These are phyloP conservation scores for Blastocrithidia nonstop DNA, from an alignment of 208 protist species.

Conservation along the genomic window DNA sequence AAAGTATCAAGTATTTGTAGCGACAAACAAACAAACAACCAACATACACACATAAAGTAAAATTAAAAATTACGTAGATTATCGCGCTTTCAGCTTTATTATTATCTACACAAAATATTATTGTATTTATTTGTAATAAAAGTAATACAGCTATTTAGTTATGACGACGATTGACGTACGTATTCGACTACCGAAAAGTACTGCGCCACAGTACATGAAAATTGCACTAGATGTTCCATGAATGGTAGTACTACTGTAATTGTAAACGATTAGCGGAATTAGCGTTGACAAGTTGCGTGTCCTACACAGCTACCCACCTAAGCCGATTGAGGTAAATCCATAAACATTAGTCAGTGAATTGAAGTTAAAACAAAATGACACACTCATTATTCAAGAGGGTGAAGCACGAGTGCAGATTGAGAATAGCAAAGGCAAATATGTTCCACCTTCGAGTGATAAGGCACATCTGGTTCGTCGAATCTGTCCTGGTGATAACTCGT, in stretches of 20 bases:
- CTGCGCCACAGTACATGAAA: slow-evolving; percentile 17
- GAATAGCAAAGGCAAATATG: slow-evolving; percentile 45
- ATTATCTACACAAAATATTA: no score
- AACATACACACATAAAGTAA: no score
- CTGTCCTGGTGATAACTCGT: slow-evolving; percentile 89
- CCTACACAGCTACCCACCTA: slow-evolving; percentile 65
- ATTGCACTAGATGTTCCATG: slow-evolving; percentile 20
- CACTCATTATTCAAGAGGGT: slow-evolving; percentile 70
- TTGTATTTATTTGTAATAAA: no score
- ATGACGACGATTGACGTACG: slow-evolving; percentile 32
- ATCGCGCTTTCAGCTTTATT: no score
- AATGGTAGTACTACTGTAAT: slow-evolving; percentile 11
- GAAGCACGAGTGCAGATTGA: slow-evolving; percentile 32
- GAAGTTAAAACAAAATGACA: slow-evolving; percentile 32
- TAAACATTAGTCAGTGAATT: slow-evolving; percentile 14
- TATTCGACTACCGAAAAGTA: slow-evolving; percentile 38
- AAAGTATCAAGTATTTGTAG: no score
- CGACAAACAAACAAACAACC: no score
- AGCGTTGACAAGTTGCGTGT: slow-evolving; percentile 21
- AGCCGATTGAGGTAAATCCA: slow-evolving; percentile 21
- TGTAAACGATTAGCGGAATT: slow-evolving; percentile 20
- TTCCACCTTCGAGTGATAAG: slow-evolving; percentile 49
- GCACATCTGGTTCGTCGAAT: slow-evolving; percentile 75
- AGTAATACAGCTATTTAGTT: no score
- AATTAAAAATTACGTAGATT: no score